Base-by-base conservation (phyloP, 169 alveolate species). In the Babesia divergens region DNA sequence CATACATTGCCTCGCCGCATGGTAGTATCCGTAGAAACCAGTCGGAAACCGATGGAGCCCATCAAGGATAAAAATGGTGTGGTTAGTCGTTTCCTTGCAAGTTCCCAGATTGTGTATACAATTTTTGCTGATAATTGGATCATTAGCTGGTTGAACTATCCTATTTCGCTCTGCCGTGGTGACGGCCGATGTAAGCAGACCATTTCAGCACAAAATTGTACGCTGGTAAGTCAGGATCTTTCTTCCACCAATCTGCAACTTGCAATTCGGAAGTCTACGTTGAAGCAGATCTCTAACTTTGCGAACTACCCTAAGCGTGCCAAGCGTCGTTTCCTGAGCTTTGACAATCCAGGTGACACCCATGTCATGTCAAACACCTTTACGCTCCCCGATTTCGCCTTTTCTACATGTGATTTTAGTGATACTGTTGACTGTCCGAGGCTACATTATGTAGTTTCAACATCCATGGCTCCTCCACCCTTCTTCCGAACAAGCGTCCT, bases 381-480 rank as follows among this genome's bases (percentile, higher is more conserved):
- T 56, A 38, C 49, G 24, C 51, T 76, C 38, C 85, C 85, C 16
- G 85, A 76, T 26, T 65, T 76, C 11, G 70, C 85, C 28, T 76
- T 65, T 42, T 52, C 77, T 26, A 55, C 85, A 6, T 76, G 81
- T 46, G 60, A 69, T 35, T 68, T 81, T 44, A 50, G 58, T 46
- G 83, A 71, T 40, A 83, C 84, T 51, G 83, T 55, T 52, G 72
- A 65, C 32, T 70, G 75, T 22, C 94, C 94, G 8, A 65, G 68
- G 49, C 82, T 90, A 62, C 90, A 84, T 55, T 90, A 85, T 56
- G 67, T 89, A 54, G 74, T 85, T 43, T 72, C 91, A 31, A 88
- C 88, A 80, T 84, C 91, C 24, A 88, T 90, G 43, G 92, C 92
- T 24, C 94, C 94, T 14, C 83, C 89, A 51, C 94, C 94, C n/a